Evolutionary conservation across 2,329 filamentous ascomycete species (phyloP), one percentile per base, ranked within the genome.

Genomic region (Stenocarpella maydis): DNA sequence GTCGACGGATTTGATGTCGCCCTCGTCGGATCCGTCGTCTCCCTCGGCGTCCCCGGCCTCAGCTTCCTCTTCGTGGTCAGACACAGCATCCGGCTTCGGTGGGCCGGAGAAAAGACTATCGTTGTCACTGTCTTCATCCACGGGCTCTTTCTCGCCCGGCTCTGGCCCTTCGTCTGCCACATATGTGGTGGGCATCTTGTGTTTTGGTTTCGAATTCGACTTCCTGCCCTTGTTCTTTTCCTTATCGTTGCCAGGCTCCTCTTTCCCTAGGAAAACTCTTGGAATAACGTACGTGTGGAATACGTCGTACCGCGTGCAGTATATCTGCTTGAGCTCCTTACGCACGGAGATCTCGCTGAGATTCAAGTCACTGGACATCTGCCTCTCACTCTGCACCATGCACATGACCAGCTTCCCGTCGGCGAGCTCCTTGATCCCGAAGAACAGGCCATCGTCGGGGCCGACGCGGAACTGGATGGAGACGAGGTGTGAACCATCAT

Each of bases 291-390:
- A 24, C 1, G 39, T 43, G 28, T 52, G 21, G n/a, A 34, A 45
- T 2, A 71, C 61, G 24, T 69, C 61, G 28, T 55, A 71, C 2
- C 69, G 69, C 6, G 53, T n/a, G 19, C 67, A 43, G 14, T 71
- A 63, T 9, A 61, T 49, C 3, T 71, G 39, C 43, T 69, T 37
- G 12, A 69, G 45, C 28, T 66, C 61, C 37, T 71, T 45, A 31
- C 39, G 54, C 39, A 69, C 67, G 19, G 49, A 71, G 17, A 55
- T 34, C 19, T 67, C 55, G 45, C 67, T 41, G 24, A 69, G 61
- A 14, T 66, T 54, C 17, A 69, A 31, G 12, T 63, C n/a, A 14
- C 69, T 58, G 2, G 39, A 55, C 24, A 55, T 9, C 1, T 54
- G 61, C 26, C 34, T 65, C 21, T 69, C 66, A 24, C 31, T 63